Conservation (phyloP, 1,284 basidiomycete genomes). For the Pyrrhoderma lamaoense region DNA sequence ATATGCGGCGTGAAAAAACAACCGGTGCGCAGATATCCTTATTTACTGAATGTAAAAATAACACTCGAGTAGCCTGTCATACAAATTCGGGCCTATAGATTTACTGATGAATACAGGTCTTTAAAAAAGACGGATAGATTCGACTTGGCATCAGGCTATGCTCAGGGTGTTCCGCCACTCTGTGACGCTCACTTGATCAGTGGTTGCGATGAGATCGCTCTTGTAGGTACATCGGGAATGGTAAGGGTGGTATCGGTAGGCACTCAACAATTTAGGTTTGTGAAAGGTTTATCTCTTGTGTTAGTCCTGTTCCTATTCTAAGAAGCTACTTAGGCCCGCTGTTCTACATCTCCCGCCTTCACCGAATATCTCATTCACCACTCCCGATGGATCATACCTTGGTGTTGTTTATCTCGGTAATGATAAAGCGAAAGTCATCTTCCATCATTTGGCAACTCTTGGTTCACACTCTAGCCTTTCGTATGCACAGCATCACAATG, state of each 20-base stretch:
- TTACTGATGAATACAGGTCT: slow-evolving; percentile 36
- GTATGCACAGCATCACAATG: slow-evolving; percentile 28
- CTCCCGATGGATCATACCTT: slow-evolving; percentile 49
- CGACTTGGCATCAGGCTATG: slow-evolving; percentile 40
- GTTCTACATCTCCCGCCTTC: slow-evolving; percentile 31
- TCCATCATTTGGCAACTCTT: slow-evolving; percentile 51
- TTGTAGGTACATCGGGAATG: slow-evolving; percentile 36
- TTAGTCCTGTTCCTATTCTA: not conserved
- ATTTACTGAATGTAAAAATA: not conserved
- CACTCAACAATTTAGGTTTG: slow-evolving; percentile 43
- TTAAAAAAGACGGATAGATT: slow-evolving; percentile 34
- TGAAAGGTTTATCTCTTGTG: not conserved
- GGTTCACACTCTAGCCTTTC: slow-evolving; percentile 41
- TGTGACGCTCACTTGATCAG: slow-evolving; percentile 33
- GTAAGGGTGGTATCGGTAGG: slow-evolving; percentile 44
- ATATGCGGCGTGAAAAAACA: slow-evolving; percentile 38
- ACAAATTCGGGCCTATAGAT: slow-evolving; percentile 37
- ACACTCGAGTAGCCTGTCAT: slow-evolving; percentile 22
- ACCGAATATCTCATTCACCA: slow-evolving; percentile 33
- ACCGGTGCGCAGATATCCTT: slow-evolving; percentile 1
- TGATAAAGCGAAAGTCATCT: slow-evolving; percentile 24
- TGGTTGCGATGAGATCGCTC: slow-evolving; percentile 41
- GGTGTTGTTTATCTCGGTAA: slow-evolving; percentile 28
- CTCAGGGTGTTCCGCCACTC: slow-evolving; percentile 23
- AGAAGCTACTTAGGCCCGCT: slow-evolving; percentile 35